These are phyloP conservation scores for Beta macrorhiza DNA, from an alignment of 179 eudicot species.

Conservation along the genomic window DNA sequence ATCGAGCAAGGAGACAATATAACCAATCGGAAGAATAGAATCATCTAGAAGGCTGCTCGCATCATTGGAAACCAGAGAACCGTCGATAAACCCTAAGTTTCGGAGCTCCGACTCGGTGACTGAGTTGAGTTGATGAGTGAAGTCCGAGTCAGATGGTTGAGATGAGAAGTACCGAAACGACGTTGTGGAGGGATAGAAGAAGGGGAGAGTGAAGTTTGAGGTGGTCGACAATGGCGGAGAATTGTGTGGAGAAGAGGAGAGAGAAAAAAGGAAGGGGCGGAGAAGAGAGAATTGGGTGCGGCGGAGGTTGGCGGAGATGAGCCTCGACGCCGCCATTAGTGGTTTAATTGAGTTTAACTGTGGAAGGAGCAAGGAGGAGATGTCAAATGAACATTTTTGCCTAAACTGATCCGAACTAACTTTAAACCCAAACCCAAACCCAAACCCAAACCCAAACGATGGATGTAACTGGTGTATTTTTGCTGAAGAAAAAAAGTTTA, in stretches of 20 bases:
- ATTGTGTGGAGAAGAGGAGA: slow-evolving; percentile 15
- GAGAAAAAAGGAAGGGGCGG: slow-evolving; percentile 17
- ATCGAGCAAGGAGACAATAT: slow-evolving; percentile 54
- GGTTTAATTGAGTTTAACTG: not conserved
- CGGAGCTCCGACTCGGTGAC: slow-evolving; percentile 38
- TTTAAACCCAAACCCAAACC: no score
- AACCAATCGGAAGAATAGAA: slow-evolving; percentile 49
- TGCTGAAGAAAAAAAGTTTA: no score
- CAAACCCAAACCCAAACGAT: no score
- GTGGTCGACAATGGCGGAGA: slow-evolving; percentile 10
- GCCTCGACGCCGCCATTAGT: slow-evolving; percentile 35
- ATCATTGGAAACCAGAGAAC: slow-evolving; percentile 24
- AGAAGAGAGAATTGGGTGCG: slow-evolving; percentile 13
- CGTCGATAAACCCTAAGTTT: slow-evolving; percentile 33
- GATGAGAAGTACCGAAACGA: slow-evolving; percentile 43
- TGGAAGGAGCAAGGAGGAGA: not conserved
- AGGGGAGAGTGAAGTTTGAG: slow-evolving; percentile 3
- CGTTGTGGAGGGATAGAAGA: slow-evolving; percentile 17
- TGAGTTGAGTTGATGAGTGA: slow-evolving; percentile 30
- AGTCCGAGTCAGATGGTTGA: slow-evolving; percentile 24
- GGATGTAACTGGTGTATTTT: no score
- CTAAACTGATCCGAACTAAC: no score
- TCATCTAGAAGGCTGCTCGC: slow-evolving; percentile 32
- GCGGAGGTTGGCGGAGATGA: slow-evolving; percentile 27
- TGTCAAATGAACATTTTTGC: not conserved